phyloP scores from a whole-genome alignment of 108 stramenopile species.

The Skeletonema grethae region DNA sequence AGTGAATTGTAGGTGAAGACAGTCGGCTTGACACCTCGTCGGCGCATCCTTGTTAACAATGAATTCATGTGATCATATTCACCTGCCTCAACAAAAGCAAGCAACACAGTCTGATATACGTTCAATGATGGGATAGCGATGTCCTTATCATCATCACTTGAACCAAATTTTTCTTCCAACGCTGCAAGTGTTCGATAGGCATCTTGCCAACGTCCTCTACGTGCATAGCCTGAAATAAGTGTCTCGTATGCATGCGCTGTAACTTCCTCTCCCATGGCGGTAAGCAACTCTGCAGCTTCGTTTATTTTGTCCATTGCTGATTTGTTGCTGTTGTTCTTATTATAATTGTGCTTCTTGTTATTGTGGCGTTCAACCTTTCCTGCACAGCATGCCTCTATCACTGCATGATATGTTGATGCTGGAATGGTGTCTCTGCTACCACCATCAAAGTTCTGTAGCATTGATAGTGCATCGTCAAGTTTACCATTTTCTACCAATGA shows the following conservation, averaged over 20 bases:
- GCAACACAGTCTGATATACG: slow-evolving; percentile 64
- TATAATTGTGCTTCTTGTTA: slow-evolving; percentile 30
- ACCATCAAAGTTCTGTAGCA: slow-evolving; percentile 1
- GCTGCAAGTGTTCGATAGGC: slow-evolving; percentile 57
- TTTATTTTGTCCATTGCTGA: slow-evolving; percentile 13
- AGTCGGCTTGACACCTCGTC: slow-evolving; percentile 52
- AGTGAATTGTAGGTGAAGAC: slow-evolving; percentile 70
- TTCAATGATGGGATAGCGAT: slow-evolving; percentile 34
- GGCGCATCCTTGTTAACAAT: slow-evolving; percentile 57
- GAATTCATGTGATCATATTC: slow-evolving; percentile 57
- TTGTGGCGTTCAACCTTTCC: slow-evolving; percentile 6
- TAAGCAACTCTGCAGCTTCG: slow-evolving; percentile 18
- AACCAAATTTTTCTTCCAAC: slow-evolving; percentile 48
- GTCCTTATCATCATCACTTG: neutral
- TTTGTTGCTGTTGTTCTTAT: slow-evolving; percentile 25
- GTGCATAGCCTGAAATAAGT: slow-evolving; percentile 52
- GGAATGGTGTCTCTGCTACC: neutral
- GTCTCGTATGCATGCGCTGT: slow-evolving; percentile 62
- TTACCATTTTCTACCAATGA: slow-evolving; percentile 22
- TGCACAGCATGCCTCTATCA: slow-evolving; percentile 62
- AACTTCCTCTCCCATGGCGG: slow-evolving; percentile 25
- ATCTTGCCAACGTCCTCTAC: slow-evolving; percentile 57
- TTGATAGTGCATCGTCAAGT: slow-evolving; percentile 20
- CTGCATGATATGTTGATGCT: slow-evolving; percentile 59
- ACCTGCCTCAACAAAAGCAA: slow-evolving; percentile 49